phyloP scores from a whole-genome alignment of 164 flowering plant genomes.

The Magnolia kwangsiensis region DNA sequence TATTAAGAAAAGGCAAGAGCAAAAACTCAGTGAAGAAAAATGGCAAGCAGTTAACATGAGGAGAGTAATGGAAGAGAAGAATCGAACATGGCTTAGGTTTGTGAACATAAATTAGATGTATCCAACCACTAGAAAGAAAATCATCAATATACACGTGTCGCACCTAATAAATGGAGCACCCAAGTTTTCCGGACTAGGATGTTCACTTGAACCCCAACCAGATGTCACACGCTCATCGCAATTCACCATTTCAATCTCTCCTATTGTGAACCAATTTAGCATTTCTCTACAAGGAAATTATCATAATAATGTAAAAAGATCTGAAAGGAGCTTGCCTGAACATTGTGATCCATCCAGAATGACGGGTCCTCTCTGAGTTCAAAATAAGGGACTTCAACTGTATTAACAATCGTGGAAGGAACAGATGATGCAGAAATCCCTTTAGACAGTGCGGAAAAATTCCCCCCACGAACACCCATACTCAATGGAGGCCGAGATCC shows the following conservation, averaged over 20 bases:
- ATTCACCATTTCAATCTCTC: neutral
- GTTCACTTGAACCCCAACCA: neutral
- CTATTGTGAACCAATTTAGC: neutral
- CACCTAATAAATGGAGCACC: neutral
- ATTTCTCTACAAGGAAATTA: constrained; percentile 1
- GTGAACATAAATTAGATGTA: neutral
- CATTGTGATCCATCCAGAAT: constrained; percentile 98
- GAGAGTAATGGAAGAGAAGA: neutral
- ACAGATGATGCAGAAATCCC: constrained; percentile 50
- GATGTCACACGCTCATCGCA: neutral
- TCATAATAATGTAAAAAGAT: neutral
- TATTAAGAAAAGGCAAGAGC: neutral
- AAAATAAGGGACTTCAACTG: constrained; percentile 89
- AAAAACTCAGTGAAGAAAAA: neutral
- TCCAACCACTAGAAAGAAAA: neutral
- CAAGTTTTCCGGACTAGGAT: neutral
- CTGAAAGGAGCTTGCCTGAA: constrained; percentile 52
- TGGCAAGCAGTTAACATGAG: neutral
- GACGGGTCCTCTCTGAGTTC: constrained; percentile 92
- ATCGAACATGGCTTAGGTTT: neutral
- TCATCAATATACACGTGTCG: neutral
- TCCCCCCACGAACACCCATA: constrained; percentile 39
- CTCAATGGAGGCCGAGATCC: constrained; percentile 30
- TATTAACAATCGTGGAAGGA: constrained; percentile 46
- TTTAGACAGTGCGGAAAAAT: constrained; percentile 50